Evolutionary conservation across 768 basidiomycete species (phyloP).

Genomic region (Tricholoma furcatifolium): DNA sequence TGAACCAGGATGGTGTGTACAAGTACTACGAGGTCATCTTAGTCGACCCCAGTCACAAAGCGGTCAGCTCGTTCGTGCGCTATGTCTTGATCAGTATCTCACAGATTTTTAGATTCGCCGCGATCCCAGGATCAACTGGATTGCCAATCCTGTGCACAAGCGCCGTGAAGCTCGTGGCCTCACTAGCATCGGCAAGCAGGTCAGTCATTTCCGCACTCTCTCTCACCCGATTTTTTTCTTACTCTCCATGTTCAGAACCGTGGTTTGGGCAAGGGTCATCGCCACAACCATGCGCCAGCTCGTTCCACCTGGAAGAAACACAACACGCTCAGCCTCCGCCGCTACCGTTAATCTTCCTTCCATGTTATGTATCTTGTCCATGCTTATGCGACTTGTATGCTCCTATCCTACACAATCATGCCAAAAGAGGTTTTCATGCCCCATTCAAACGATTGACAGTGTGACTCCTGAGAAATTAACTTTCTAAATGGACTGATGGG

Average conservation of each 20-base stretch:
- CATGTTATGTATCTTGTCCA: slow-evolving; percentile 22
- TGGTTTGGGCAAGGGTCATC: slow-evolving; percentile 94
- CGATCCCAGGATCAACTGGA: slow-evolving; percentile 99
- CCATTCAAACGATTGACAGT: neutral
- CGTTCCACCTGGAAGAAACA: slow-evolving; percentile 95
- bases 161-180: slow-evolving; percentile 97
- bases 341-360: slow-evolving; percentile 68
- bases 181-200: slow-evolving; percentile 94
- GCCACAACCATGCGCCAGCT: slow-evolving; percentile 90
- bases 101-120: slow-evolving; percentile 69
- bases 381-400: slow-evolving; percentile 24
- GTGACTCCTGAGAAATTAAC: neutral
- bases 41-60: slow-evolving; percentile 94
- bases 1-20: slow-evolving; percentile 99
- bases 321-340: slow-evolving; percentile 94
- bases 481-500: neutral
- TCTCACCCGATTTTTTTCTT: slow-evolving; percentile 5
- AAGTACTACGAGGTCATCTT: slow-evolving; percentile 99
- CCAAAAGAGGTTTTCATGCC: slow-evolving; percentile 18
- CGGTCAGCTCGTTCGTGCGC: slow-evolving; percentile 48
- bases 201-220: slow-evolving; percentile 30
- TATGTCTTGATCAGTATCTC: slow-evolving; percentile 13
- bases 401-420: slow-evolving; percentile 14
- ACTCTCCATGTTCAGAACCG: slow-evolving; percentile 63
- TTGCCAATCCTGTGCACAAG: slow-evolving; percentile 97